These are phyloP conservation scores for Aspergillus sp. DNA, from an alignment of 2,329 filamentous ascomycete genomes.

Conservation along the genomic window DNA sequence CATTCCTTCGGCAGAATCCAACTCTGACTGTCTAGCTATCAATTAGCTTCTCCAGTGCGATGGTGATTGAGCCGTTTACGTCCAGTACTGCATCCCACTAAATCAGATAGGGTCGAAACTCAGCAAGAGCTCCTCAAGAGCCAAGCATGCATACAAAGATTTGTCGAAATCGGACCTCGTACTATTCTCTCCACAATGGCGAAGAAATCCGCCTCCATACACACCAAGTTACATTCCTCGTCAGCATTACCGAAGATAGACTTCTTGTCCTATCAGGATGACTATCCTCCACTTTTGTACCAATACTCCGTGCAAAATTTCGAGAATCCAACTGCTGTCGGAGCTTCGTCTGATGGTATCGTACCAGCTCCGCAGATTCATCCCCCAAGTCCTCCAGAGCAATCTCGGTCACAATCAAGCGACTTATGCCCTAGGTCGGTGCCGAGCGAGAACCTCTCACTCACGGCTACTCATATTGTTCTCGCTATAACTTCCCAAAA, in stretches of 20 bases:
- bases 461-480: constrained; percentile 21
- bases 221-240: constrained; percentile 27
- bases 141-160: constrained; percentile 31
- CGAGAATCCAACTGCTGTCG: neutral
- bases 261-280: constrained; percentile 30
- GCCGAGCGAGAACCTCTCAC: constrained; percentile 11
- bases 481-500: constrained; percentile 26
- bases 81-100: neutral
- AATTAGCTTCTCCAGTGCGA: constrained; percentile 33
- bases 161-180: constrained; percentile 47
- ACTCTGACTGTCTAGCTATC: constrained; percentile 27
- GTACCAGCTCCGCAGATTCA: neutral
- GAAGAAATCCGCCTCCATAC: constrained; percentile 37
- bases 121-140: constrained; percentile 40
- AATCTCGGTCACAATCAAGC: neutral
- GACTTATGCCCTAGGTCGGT: neutral
- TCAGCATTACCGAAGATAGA: constrained; percentile 26
- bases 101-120: constrained; percentile 42
- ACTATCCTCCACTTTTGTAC: constrained; percentile 21
- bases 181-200: constrained; percentile 44
- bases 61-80: constrained; percentile 19
- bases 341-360: neutral
- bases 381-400: neutral
- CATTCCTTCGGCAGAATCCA: neutral
- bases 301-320: neutral